Conservation (phyloP, 2,329 filamentous ascomycete species). For the Aspergillus brunneoviolaceus region DNA sequence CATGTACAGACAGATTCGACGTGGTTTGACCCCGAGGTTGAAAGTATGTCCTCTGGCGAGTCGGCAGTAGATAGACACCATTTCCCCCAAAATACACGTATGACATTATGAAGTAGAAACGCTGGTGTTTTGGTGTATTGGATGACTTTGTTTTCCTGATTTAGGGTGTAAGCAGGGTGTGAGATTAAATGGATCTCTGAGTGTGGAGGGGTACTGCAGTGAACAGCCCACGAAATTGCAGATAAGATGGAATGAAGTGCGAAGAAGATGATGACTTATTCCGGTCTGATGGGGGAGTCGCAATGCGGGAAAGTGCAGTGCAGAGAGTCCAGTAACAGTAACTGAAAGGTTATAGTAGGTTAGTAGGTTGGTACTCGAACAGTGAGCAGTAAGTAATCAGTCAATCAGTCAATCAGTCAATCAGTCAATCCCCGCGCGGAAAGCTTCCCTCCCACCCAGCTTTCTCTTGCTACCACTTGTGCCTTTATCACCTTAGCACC, state of each 20-base stretch:
- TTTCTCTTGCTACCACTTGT: conserved; percentile 5
- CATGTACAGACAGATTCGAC: conserved; percentile 5
- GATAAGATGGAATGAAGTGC: too few relatives aligned
- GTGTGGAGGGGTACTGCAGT: too few relatives aligned
- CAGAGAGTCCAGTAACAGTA: too few relatives aligned
- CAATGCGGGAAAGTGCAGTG: too few relatives aligned
- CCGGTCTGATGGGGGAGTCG: too few relatives aligned
- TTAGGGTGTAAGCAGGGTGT: too few relatives aligned
- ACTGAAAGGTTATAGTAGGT: too few relatives aligned
- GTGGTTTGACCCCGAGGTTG: conserved; percentile 16
- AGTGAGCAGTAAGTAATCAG: background rate
- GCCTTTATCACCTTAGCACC: background rate
- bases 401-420: background rate
- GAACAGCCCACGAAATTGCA: too few relatives aligned
- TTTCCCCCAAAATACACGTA: conserved; percentile 34
- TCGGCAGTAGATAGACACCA: conserved; percentile 38
- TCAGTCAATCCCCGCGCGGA: background rate
- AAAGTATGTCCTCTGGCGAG: conserved; percentile 18
- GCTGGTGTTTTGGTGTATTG: background rate
- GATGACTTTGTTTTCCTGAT: too few relatives aligned
- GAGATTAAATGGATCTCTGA: too few relatives aligned
- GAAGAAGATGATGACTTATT: too few relatives aligned
- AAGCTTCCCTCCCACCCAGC: conserved; percentile 4
- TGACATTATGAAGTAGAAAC: conserved; percentile 14
- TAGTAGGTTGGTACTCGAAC: too few relatives aligned